Evolutionary conservation across 164 flowering plant species (phyloP), one percentile per base, ranked within the genome.

Genomic region (Vitis rupestris): DNA sequence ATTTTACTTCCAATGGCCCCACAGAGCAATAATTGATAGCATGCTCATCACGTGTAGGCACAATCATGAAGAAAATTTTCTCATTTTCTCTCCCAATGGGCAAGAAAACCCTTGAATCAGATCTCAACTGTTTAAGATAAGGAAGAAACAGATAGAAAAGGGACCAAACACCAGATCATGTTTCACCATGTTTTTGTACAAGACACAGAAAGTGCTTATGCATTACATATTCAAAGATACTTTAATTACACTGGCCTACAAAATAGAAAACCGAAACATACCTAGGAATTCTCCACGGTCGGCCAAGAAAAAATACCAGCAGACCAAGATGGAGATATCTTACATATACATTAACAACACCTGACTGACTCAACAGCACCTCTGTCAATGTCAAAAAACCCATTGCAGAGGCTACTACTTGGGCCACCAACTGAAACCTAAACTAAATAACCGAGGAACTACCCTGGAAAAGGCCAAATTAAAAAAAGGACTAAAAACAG

Each of bases 301-400:
- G 30, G 78, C 78, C 64, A 61, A 65, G 69, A 48, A 47, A 64
- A 56, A 71, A 71, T 60, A 65, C 79, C 77, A 71, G 84, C 81
- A 56, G 74, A 74, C 80, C 82, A 76, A 65, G 31, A 56, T 59
- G 69, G 67, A 72, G 74, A 70, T 30, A 59, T 51, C 48, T 15
- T 27, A 50, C 44, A 48, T 9, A 12, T 29, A 65, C 10, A 29
- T 52, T 19, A 19, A 50, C 47, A 9, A 50, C 50, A 15, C 17
- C 31, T 30, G 31, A 31, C 50, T 63, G 23, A 37, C n/a, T 15
- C 53, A 15, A 16, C 47, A 58, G n/a, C 31, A 53, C 55, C 68
- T 66, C 82, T 78, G 84, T 80, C 81, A 70, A 62, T 79, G 83
- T 72, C 78, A 70, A 84, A 82, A 84, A 84, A 49, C 47, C 72